Evolutionary conservation across 2,329 filamentous ascomycete species (phyloP), one percentile per base, ranked within the genome.

Genomic region (Meredithiella fracta): DNA sequence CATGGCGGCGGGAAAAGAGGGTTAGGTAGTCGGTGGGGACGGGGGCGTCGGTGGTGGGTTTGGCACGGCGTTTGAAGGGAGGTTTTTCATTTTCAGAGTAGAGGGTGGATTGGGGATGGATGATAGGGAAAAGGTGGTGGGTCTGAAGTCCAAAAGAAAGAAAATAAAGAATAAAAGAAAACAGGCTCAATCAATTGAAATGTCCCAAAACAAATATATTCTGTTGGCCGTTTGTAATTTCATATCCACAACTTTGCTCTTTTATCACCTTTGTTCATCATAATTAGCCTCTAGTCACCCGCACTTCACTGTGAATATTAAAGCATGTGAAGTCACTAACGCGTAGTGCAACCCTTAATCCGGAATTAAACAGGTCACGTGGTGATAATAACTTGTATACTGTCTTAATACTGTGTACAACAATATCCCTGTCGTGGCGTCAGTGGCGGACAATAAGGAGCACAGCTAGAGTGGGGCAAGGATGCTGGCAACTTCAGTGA

Each of bases 1-100:
- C 57, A 73, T 68, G 59, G 72, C 73, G 11, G 73, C 73, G 72
- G 44, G 71, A 69, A 60, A 80, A 80, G 4, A 79, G 65, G 1
- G 67, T 67, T 9, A 79, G 67, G 1, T 42, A 15, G 15, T 34
- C 29, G 11, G 29, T 11, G 5, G 29, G 29, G 29, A 34, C 29
- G 11, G 49, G 63, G 9, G 62, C 60, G 0, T 63, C 60, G 6
- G 54, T 29, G 20, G 52, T 53, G 7, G 53, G 42, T 47, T 55
- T 53, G 8, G 17, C 38, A 54, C 57, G 17, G 61, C 1, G 72
- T 59, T 76, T 76, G 64, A 76, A 76, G 73, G 73, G 1, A 76
- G 68, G 59, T 67, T 69, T 62, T 70, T 70, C 56, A 66, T 67
- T 37, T 37, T 37, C 15, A 7, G 7, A 7, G 7, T 37, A 7